Base-by-base conservation (phyloP, 1,284 basidiomycete species). In the Garcileccinum viscosum region DNA sequence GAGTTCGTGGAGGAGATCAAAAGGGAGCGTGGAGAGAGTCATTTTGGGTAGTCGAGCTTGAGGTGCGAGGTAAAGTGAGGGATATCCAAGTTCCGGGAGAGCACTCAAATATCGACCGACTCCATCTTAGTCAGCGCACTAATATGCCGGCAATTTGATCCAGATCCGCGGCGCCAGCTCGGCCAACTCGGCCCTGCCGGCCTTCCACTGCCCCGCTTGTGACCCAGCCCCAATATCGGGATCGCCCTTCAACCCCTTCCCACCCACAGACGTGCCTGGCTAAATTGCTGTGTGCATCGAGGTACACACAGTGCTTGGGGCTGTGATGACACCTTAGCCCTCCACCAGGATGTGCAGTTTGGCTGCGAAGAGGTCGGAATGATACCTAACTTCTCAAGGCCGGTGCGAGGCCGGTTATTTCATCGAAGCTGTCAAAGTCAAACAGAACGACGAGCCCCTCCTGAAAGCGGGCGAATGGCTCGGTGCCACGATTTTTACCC, bases 1-100 rank as follows among this genome's bases (percentile, higher is more conserved):
- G 67, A 93, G 85, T 75, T 92, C 90, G 53, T 91, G 84, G 50
- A 93, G 82, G 59, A 93, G 76, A 77, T 93, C 91, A 42, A 84
- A 84, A 0, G 90, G 90, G 22, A 88, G 73, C n/a, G 66, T 69
- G 24, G 73, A 66, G 61, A 83, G 64, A 12, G 66, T 65, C 77
- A 74, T 78, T 53, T 17, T 30, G 40, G 14, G n/a, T 53, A 17
- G 62, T 8, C 14, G 12, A 33, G 22, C 5, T 59, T 17, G 14
- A 38, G 30, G 17, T 44, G 17, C 12, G 37, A 32, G n/a, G 33
- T 12, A 17, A 17, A 58, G 44, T 24, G 44, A 47, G 19, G 22
- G 1, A n/a, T 12, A n/a, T n/a, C n/a, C n/a, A n/a, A n/a, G n/a
- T n/a, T n/a, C n/a, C n/a, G n/a, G 22, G 27, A 56, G 53, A 6